Base-by-base conservation (phyloP, 75 land plant species). In the Chamaecyparis obtusa region DNA sequence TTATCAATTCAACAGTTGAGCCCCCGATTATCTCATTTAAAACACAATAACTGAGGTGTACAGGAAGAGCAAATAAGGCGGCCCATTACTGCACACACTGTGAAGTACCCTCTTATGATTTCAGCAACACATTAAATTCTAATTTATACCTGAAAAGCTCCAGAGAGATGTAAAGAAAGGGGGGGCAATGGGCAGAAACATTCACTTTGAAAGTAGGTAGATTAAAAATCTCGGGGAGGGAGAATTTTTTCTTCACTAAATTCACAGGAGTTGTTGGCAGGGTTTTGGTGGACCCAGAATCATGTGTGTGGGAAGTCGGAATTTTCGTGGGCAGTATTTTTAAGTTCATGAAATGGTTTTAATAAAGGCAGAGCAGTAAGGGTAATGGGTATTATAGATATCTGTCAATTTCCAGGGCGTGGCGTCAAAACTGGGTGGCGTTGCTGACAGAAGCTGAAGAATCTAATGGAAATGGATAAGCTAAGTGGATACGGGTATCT, bases 391-490 rank as follows among this genome's bases (percentile, higher is more conserved):
- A 2, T 33, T 75, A 33, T 75, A 33, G 36, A 75, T 36, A 75
- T 75, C 78, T 75, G 78, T 75, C 78, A 75, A 75, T 75, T 36
- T 35, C 36, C 37, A 75, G 37, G 35, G 78, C 78, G 37, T 35
- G 55, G 78, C 77, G 77, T 74, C 77, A 33, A 74, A 74, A 10
- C 36, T 76, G 16, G 79, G 5, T 33, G 33, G 16, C 19, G 80
- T 77, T 3, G 80, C 9, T 77, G 37, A 35, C 39, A 36, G 9
- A 37, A 35, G 21, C 35, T 5, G 8, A 77, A 39, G 80, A 77
- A 77, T 77, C 43, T 37, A 77, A 33, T 17, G 80, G 21, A 36
- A 77, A 37, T 77, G 80, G 37, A 77, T 36, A 77, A 77, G 80
- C 39, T 35, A 21, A 16, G 80, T 77, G 80, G 80, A 77, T 17